These are phyloP conservation scores for Aspergillus udagawae DNA, from an alignment of 2,329 filamentous ascomycete species.

Conservation along the genomic window DNA sequence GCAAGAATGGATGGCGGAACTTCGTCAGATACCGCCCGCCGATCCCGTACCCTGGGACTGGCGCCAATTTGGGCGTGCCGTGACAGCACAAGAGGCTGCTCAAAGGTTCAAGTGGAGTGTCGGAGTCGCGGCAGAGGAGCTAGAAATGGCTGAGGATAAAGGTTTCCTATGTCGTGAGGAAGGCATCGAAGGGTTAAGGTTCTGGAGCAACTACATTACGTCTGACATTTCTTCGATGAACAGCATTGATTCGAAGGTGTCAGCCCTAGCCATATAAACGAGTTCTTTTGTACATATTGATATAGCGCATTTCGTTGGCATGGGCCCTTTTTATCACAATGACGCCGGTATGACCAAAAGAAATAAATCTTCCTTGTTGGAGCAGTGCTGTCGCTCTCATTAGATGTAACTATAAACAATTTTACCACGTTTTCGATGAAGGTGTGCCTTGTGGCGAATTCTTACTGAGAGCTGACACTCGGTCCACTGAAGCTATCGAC, in stretches of 20 bases:
- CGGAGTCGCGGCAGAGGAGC: slow-evolving; percentile 88
- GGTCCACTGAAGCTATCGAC: not conserved
- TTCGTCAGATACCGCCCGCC: slow-evolving; percentile 63
- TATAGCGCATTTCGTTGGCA: not conserved
- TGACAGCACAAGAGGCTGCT: slow-evolving; percentile 85
- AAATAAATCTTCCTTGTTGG: not conserved
- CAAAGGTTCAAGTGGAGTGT: slow-evolving; percentile 96
- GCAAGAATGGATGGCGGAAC: slow-evolving; percentile 69
- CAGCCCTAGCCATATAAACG: not conserved
- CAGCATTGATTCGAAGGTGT: not conserved
- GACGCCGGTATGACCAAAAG: not conserved
- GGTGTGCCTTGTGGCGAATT: not conserved
- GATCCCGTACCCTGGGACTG: slow-evolving; percentile 71
- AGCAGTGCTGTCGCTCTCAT: not conserved
- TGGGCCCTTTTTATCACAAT: not conserved
- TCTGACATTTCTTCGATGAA: not conserved
- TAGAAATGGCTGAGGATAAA: slow-evolving; percentile 94
- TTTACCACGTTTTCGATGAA: not conserved
- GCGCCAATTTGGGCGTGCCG: slow-evolving; percentile 72
- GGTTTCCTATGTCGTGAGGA: slow-evolving; percentile 87
- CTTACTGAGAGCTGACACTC: not conserved
- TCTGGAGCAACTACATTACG: slow-evolving; percentile 74
- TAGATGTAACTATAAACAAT: not conserved
- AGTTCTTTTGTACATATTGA: not conserved
- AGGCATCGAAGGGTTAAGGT: slow-evolving; percentile 82